Base-by-base conservation (phyloP, 169 alveolate genomes). In the Amoebophrya sp. region DNA sequence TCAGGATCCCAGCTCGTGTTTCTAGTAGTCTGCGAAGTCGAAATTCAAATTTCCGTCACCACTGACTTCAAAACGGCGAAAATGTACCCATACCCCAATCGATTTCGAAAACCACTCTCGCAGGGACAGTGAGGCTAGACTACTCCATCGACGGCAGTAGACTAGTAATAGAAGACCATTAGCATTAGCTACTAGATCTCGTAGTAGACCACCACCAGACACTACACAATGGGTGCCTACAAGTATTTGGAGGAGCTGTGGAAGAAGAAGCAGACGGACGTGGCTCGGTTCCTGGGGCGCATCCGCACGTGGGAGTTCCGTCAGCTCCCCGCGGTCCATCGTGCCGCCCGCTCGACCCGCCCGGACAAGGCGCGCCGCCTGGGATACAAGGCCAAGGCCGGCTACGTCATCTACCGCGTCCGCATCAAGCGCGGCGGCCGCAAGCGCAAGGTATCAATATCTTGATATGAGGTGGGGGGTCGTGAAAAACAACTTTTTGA, bases 371-470 rank as follows among this genome's bases (percentile, higher is more conserved):
- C 99, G 13, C 97, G 97, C 90, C 96, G 96, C 93, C 96, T 98
- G 26, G 99, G 99, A 43, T 99, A 98, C 98, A 99, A 98, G 97
- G 99, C 99, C 93, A 98, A 98, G 96, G 99, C 98, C 95, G 99
- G 99, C 69, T 98, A 96, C 94, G 99, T 97, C 88, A 95, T 99
- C 93, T 99, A 98, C 96, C 97, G 99, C 93, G 99, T 98, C 88
- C 97, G 99, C 92, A 99, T 99, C 92, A 97, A 99, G 95, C 97
- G 99, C 93, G 99, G 99, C 69, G 99, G 98, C 94, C 98, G 99
- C 94, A 98, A 98, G 98, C 97, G 96, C 96, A 97, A 97, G 26
- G 93, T 91, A 58, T 88, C 67, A 20, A n/a, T 16, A 4, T 26
- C 31, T 29, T 10, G 41, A 16, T 39, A 29, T 7, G 31, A 50